Percentiles rank a stretch among this genome's conserved stretches.
These are phyloP conservation scores for Scleromitrula shiraiana DNA, from an alignment of 2,329 filamentous ascomycete species.

Conservation along the genomic window DNA sequence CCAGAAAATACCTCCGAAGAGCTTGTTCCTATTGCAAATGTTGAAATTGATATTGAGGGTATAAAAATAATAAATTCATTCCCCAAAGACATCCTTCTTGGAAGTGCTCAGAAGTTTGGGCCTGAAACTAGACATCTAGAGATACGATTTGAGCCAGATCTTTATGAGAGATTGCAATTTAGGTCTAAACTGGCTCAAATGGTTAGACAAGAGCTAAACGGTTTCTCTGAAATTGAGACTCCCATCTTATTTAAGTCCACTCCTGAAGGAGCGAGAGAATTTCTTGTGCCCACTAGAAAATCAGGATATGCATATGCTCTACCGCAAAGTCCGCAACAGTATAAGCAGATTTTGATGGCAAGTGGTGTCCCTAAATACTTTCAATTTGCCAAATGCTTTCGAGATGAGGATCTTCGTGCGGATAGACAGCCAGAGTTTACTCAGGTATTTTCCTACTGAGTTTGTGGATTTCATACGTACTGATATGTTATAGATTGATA, in stretches of 20 bases:
- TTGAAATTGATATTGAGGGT: constrained; percentile 54
- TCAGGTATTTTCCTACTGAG: constrained; percentile 45
- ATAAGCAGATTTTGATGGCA: constrained; percentile 96
- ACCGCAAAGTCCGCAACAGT: constrained; percentile 94
- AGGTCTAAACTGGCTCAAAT: constrained; percentile 51
- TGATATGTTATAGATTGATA: constrained; percentile 56
- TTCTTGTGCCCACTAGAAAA: constrained; percentile 78
- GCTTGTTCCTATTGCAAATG: constrained; percentile 1
- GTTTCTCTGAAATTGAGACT: constrained; percentile 64
- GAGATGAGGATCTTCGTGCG: constrained; percentile 86
- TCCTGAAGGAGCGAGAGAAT: constrained; percentile 89
- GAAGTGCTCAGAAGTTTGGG: constrained; percentile 61
- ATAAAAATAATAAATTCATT: constrained; percentile 66
- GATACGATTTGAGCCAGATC: constrained; percentile 61
- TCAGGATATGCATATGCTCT: constrained; percentile 77
- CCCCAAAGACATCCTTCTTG: constrained; percentile 68
- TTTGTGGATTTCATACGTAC: not conserved
- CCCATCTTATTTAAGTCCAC: constrained; percentile 96
- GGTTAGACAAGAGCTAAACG: constrained; percentile 34
- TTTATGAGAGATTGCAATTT: constrained; percentile 62
- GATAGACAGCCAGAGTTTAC: constrained; percentile 97
- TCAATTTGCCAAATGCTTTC: constrained; percentile 90
- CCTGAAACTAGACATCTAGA: constrained; percentile 75
- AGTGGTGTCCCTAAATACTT: constrained; percentile 76
- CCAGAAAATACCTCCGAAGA: not conserved